Evolutionary conservation across 1,139 yeast genomes (phyloP).

Genomic region (Waltiozyma solani): DNA sequence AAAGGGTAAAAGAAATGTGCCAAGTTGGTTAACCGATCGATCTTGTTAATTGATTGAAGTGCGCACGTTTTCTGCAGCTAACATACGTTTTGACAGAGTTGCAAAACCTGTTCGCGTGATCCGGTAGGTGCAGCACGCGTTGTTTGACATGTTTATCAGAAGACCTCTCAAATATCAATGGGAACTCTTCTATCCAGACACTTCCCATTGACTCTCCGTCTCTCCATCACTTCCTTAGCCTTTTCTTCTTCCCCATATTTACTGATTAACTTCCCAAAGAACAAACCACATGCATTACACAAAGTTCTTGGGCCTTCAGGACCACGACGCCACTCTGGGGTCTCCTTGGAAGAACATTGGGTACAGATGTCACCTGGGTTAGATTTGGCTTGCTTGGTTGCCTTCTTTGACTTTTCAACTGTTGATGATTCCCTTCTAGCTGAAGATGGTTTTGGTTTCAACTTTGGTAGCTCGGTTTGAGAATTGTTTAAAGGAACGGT

Average conservation of each 20-base stretch:
- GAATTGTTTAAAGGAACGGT: no score
- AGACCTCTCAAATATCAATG: slow-evolving; percentile 2
- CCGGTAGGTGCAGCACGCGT: no score
- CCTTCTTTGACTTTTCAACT: background rate
- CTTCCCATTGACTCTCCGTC: slow-evolving; percentile 14
- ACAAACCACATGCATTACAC: slow-evolving; percentile 76
- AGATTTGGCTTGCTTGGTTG: background rate
- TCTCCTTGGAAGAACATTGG: slow-evolving; percentile 58
- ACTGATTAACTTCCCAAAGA: slow-evolving; percentile 56
- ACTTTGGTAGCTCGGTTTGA: no score
- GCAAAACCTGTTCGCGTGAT: no score
- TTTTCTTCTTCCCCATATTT: slow-evolving; percentile 31
- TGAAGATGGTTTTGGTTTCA: background rate
- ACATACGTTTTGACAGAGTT: no score
- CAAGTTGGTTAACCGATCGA: no score
- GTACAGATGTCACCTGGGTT: slow-evolving; percentile 20
- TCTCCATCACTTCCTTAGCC: slow-evolving; percentile 14
- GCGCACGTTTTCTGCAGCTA: no score
- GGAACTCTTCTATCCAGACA: slow-evolving; percentile 20
- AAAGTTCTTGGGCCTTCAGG: slow-evolving; percentile 66
- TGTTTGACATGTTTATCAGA: no score
- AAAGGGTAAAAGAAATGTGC: no score
- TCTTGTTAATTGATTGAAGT: no score
- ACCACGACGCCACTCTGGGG: slow-evolving; percentile 79
- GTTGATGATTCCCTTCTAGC: background rate